Percentiles rank a stretch among this genome's conserved stretches.
These are phyloP conservation scores for Zasmidium citrigriseum DNA, from an alignment of 2,329 filamentous ascomycete species.

Conservation along the genomic window DNA sequence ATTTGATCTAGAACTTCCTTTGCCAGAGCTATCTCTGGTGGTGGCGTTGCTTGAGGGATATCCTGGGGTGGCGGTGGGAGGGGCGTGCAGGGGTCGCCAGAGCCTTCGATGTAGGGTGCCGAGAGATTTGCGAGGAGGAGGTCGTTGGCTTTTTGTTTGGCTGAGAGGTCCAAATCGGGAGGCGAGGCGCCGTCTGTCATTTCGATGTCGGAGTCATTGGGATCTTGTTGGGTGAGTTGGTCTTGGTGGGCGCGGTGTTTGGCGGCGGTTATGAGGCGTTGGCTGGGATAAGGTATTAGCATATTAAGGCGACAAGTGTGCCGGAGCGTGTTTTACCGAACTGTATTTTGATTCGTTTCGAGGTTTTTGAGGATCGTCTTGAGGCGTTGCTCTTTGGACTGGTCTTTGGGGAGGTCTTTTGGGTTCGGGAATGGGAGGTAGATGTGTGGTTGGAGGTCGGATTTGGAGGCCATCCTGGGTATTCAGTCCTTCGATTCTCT, in stretches of 20 bases:
- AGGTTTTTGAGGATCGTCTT: slow-evolving; percentile 27
- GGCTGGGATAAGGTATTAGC: slow-evolving; percentile 1
- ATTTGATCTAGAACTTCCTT: slow-evolving; percentile 19
- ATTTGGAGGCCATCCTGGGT: background rate
- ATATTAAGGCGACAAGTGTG: background rate
- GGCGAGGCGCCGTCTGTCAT: background rate
- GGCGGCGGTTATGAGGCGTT: slow-evolving; percentile 21
- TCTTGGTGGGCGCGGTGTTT: slow-evolving; percentile 4
- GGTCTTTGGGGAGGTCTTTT: slow-evolving; percentile 13
- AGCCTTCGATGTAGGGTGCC: slow-evolving; percentile 18
- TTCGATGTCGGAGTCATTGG: background rate
- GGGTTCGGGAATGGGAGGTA: slow-evolving; percentile 20
- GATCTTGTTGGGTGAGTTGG: background rate
- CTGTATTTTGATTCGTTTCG: slow-evolving; percentile 22
- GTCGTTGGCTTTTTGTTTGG: background rate
- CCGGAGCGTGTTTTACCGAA: slow-evolving; percentile 6
- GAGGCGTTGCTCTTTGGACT: slow-evolving; percentile 20
- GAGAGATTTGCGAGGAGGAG: slow-evolving; percentile 19
- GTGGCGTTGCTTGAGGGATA: slow-evolving; percentile 14
- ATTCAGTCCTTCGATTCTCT: too few species aligned
- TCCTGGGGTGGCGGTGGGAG: slow-evolving; percentile 1
- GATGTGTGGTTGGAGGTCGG: slow-evolving; percentile 19
- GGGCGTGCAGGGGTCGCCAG: slow-evolving; percentile 16
- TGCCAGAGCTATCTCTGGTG: slow-evolving; percentile 12
- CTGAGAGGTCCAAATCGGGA: background rate